Base-by-base conservation (phyloP, 2,329 filamentous ascomycete species). In the Penicillium sp. region DNA sequence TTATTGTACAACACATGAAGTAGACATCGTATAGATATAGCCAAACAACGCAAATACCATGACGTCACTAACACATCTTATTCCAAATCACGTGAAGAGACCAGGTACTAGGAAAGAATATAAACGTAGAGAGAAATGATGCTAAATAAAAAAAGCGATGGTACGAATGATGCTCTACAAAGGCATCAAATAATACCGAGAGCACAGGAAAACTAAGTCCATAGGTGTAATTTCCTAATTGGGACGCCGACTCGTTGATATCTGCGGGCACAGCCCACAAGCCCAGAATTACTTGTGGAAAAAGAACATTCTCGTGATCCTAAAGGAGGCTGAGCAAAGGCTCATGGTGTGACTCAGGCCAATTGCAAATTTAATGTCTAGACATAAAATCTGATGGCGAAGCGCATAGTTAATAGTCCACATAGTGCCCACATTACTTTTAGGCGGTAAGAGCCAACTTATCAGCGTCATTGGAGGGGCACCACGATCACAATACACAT, bases 401-500 rank as follows among this genome's bases (percentile, higher is more conserved):
- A 41, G 37, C 50, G 16, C 25, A 25, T 10, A 30, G 5, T 22
- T 22, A 22, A 22, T 4, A 46, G 35, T 19, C n/a, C 26, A 11
- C 31, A 42, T 49, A 49, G 30, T 49, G 48, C 58, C 53, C 36
- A 46, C 40, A 38, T 59, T 46, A 36, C 37, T 36, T 14, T 12
- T 49, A 60, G 59, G 61, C 61, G 60, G 61, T 63, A 55, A 62
- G 57, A 54, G 44, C 36, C 46, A 35, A 46, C 40, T 53, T 33
- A 58, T 44, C 53, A 40, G 48, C 61, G 56, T 63, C 61, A 62
- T 56, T 62, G 51, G 61, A 62, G 58, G 60, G 61, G 58, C 53
- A 61, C 8, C 40, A 17, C 33, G 47, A 55, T 55, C 50, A 26
- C 38, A 36, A 50, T 48, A 53, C 40, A 56, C 35, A 56, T 56